These are phyloP conservation scores for Fusarium sp. DNA, from an alignment of 2,329 filamentous ascomycete species.

Conservation along the genomic window DNA sequence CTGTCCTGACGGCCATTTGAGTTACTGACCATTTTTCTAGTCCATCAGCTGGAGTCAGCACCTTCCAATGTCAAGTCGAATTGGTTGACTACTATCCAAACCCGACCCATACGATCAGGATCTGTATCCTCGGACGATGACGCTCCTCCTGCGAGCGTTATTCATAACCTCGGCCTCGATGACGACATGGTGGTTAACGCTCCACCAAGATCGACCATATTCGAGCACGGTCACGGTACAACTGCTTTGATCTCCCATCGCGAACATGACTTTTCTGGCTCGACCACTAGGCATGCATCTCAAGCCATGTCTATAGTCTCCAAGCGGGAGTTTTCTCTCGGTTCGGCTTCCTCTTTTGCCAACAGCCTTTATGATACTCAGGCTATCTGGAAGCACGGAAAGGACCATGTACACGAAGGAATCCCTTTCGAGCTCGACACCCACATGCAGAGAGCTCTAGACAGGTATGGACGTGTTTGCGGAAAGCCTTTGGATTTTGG, in stretches of 20 bases:
- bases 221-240: background rate
- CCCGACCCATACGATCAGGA: background rate
- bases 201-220: background rate
- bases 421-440: background rate
- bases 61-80: slow-evolving; percentile 8
- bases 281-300: background rate
- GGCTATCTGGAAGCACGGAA: background rate
- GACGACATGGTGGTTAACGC: background rate
- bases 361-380: background rate
- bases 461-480: background rate
- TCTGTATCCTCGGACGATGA: slow-evolving; percentile 3
- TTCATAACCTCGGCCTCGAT: background rate
- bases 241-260: background rate
- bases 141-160: background rate
- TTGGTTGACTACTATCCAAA: slow-evolving; percentile 5
- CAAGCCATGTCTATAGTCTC: slow-evolving; percentile 4
- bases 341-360: background rate
- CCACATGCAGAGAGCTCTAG: background rate
- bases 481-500: background rate
- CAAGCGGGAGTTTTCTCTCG: background rate
- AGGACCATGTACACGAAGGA: background rate
- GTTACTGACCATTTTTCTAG: background rate
- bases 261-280: slow-evolving; percentile 1
- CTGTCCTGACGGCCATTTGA: too few species aligned
- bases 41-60: slow-evolving; percentile 9